Evolutionary conservation across 805 yeast species (phyloP).

Genomic region (Saturnispora sekii): DNA sequence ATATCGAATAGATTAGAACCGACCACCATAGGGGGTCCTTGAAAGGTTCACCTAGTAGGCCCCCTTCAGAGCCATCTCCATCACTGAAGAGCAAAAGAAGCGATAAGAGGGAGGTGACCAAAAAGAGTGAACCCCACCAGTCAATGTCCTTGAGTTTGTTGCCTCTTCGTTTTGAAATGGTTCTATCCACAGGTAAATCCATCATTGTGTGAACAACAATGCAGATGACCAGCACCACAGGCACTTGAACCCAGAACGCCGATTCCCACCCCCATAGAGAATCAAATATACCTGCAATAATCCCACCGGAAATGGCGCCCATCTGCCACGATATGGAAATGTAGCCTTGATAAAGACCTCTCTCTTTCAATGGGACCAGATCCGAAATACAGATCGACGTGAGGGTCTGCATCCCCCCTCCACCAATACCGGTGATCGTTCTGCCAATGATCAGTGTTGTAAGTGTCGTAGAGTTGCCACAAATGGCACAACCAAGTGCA

Average conservation of each 20-base stretch:
- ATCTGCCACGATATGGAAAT: slow-evolving; percentile 65
- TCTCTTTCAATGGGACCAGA: slow-evolving; percentile 58
- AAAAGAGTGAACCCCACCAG: slow-evolving; percentile 47
- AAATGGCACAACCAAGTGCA: slow-evolving; percentile 31
- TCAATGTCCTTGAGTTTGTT: slow-evolving; percentile 34
- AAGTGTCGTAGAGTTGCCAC: slow-evolving; percentile 32
- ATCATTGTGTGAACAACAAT: slow-evolving; percentile 29
- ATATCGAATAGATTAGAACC: background rate
- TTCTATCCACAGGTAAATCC: slow-evolving; percentile 22
- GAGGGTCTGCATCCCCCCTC: slow-evolving; percentile 71
- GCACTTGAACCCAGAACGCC: slow-evolving; percentile 43
- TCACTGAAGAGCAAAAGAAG: slow-evolving; percentile 54
- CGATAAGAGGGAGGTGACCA: slow-evolving; percentile 45
- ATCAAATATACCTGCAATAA: slow-evolving; percentile 48
- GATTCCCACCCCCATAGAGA: slow-evolving; percentile 53
- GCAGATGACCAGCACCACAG: slow-evolving; percentile 37
- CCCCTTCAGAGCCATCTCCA: slow-evolving; percentile 34
- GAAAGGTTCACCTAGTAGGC: too few relatives aligned
- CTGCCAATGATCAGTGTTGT: slow-evolving; percentile 42
- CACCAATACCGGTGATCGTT: slow-evolving; percentile 79
- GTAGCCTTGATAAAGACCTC: slow-evolving; percentile 77
- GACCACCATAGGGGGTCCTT: slow-evolving; percentile 27
- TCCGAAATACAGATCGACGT: slow-evolving; percentile 70
- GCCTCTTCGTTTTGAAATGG: background rate
- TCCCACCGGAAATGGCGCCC: slow-evolving; percentile 67